Evolutionary conservation across 1,284 basidiomycete genomes (phyloP), one percentile per base, ranked within the genome.

Genomic region (Cryptococcus jaspeensis): DNA sequence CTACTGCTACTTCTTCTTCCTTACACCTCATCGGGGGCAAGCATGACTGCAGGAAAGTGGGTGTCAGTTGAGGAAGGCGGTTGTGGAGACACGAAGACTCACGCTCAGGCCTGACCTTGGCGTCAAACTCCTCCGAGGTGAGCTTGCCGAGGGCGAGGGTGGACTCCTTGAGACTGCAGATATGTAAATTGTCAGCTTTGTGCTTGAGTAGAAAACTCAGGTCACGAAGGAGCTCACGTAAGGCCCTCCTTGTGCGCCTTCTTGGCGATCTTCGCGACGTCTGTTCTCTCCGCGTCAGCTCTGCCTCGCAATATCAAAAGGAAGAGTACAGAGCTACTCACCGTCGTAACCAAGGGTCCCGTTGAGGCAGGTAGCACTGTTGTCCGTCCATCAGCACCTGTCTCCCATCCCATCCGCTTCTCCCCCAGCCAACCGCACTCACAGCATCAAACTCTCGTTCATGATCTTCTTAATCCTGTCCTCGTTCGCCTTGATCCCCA

Each of bases 241-340:
- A 88, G 90, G 23, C 94, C 96, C 79, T 99, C 93, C 79, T 90
- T 93, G 84, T 99, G 96, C 15, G 96, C 96, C 80, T 99, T 99
- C 85, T 99, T 99, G 41, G 96, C 96, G 66, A 91, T 93, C 78
- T 92, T 94, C 51, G 96, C 96, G 44, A 98, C 95, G 79, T 96
- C 92, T 93, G 71, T 11, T n/a, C 13, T 16, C 22, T 15, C 12
- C 12, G 4, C 1, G 43, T 60, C 39, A 60, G 58, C 23, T n/a
- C 18, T 8, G 39, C 13, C 16, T 9, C 37, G 13, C 3, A 35
- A 36, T 28, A 15, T 8, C 5, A 3, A 12, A n/a, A 13, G 28
- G 11, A 5, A 16, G 3, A 28, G n/a, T n/a, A n/a, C n/a, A n/a
- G n/a, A n/a, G n/a, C n/a, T 7, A 55, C 63, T 50, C 38, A 63